Percentiles rank a stretch among this genome's conserved stretches.
phyloP scores from a whole-genome alignment of 768 basidiomycete genomes.

The Tephrocybe sp. region DNA sequence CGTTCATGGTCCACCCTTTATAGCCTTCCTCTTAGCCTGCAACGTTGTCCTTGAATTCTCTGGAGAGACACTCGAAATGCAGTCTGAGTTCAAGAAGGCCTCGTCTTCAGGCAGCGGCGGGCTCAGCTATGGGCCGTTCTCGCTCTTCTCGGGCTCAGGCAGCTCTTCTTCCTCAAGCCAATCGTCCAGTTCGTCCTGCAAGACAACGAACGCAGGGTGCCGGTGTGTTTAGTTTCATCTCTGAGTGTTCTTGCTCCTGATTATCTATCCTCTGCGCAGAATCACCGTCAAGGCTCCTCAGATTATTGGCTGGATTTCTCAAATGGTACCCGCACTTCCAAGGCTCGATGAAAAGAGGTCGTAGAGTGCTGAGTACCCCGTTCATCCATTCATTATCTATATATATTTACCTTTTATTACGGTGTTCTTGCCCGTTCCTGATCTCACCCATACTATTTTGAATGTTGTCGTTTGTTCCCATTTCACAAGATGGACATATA shows the following conservation, averaged over 20 bases:
- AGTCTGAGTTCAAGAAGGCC: not conserved
- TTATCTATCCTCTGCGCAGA: not conserved
- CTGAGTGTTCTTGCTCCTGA: not conserved
- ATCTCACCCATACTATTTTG: too few relatives aligned
- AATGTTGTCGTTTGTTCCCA: too few relatives aligned
- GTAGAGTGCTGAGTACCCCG: too few relatives aligned
- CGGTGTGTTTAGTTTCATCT: not conserved
- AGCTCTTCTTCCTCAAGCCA: not conserved
- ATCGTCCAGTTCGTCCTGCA: not conserved
- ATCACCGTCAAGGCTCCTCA: constrained; percentile 7
- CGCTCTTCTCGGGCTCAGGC: not conserved
- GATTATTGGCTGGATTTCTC: constrained; percentile 8
- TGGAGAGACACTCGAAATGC: not conserved
- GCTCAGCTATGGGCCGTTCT: constrained; percentile 2
- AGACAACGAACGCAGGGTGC: not conserved
- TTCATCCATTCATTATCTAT: too few relatives aligned
- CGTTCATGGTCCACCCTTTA: too few relatives aligned
- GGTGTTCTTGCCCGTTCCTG: too few relatives aligned
- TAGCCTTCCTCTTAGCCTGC: constrained; percentile 2
- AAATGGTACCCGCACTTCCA: constrained; percentile 5
- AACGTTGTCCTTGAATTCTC: not conserved
- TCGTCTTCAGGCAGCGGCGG: not conserved
- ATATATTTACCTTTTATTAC: too few relatives aligned
- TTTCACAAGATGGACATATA: too few relatives aligned
- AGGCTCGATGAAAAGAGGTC: not conserved